These are phyloP conservation scores for Serpula lacrymans DNA, from an alignment of 768 basidiomycete species.

Conservation along the genomic window DNA sequence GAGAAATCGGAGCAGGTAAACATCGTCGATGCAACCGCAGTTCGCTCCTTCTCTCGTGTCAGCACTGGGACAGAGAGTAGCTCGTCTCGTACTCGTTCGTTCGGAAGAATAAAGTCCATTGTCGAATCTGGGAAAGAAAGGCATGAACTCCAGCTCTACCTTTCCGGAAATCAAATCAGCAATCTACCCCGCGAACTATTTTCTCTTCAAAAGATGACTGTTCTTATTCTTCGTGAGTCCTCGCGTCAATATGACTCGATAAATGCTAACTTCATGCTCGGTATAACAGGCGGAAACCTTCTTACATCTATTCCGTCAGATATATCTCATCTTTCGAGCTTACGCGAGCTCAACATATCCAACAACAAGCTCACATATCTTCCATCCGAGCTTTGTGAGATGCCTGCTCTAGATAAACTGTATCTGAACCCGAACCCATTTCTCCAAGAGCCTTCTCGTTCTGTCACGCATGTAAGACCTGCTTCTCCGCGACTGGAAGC, in stretches of 20 bases:
- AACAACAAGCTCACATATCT: constrained; percentile 57
- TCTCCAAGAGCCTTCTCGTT: constrained; percentile 30
- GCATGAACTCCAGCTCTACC: constrained; percentile 53
- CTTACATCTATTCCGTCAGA: constrained; percentile 61
- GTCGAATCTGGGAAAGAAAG: constrained; percentile 36
- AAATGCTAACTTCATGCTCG: background rate
- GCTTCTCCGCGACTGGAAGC: constrained; percentile 6
- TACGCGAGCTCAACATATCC: constrained; percentile 59
- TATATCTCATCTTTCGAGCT: constrained; percentile 48
- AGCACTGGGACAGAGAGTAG: constrained; percentile 30
- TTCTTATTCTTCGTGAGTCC: constrained; percentile 61
- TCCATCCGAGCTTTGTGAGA: constrained; percentile 61
- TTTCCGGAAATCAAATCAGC: constrained; percentile 52
- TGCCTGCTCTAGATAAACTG: constrained; percentile 50
- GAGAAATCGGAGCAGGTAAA: constrained; percentile 28
- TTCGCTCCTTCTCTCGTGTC: constrained; percentile 31
- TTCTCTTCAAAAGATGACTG: constrained; percentile 50
- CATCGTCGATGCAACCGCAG: constrained; percentile 8
- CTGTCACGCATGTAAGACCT: constrained; percentile 4
- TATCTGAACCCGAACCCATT: constrained; percentile 61
- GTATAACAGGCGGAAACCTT: constrained; percentile 48
- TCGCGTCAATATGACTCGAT: background rate
- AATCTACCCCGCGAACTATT: constrained; percentile 58
- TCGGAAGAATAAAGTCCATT: constrained; percentile 24
- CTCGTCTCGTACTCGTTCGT: constrained; percentile 16